Conservation (phyloP, 108 stramenopile species). For the Seminavis robusta region DNA sequence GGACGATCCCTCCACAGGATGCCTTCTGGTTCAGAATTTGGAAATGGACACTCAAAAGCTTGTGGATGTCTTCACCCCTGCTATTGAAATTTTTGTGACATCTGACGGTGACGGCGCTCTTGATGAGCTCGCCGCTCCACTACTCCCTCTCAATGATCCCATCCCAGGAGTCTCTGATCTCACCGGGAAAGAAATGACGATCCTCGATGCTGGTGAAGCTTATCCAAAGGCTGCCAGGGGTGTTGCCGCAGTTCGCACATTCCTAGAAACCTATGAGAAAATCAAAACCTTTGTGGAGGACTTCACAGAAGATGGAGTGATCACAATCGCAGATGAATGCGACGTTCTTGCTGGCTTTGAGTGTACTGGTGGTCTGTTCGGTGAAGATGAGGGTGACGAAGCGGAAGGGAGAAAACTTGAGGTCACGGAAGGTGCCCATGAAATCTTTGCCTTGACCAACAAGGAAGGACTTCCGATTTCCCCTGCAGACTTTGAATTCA, state of each 20-base stretch:
- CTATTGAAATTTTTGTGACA: no score
- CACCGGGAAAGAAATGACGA: constrained; percentile 8
- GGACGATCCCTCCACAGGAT: no score
- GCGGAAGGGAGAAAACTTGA: neutral
- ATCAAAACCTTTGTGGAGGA: constrained; percentile 4
- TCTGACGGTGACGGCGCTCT: constrained; percentile 12
- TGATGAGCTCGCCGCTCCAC: constrained; percentile 18
- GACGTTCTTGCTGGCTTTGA: constrained; percentile 1
- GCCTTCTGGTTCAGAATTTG: no score
- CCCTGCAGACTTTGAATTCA: no score
- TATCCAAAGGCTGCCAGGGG: neutral
- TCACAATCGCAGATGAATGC: constrained; percentile 23
- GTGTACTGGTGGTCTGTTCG: neutral
- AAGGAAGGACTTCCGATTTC: neutral
- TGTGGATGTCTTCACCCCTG: no score
- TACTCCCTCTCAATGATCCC: constrained; percentile 6
- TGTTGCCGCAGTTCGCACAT: constrained; percentile 10
- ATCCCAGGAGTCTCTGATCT: constrained; percentile 18
- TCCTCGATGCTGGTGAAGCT: constrained; percentile 25
- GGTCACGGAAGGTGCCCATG: constrained; percentile 15
- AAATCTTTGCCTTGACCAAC: constrained; percentile 17
- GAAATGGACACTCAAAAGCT: no score
- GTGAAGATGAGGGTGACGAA: neutral
- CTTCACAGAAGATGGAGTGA: constrained; percentile 8
- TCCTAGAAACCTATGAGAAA: constrained; percentile 13